Evolutionary conservation across 2,329 filamentous ascomycete genomes (phyloP).

Genomic region (Colletotrichum coccodes): DNA sequence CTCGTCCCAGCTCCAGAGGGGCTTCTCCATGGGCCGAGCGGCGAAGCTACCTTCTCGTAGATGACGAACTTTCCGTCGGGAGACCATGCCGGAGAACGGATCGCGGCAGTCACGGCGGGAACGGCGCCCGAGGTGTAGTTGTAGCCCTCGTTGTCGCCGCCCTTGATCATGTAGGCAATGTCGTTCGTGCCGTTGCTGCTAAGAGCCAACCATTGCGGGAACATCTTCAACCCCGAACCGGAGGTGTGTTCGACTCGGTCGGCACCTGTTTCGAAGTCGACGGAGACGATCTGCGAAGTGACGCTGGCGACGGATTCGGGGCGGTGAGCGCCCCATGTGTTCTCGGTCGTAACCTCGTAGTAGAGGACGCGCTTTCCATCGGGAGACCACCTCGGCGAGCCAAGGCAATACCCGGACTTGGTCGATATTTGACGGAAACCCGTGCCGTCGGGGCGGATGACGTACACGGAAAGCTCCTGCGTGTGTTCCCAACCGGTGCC

Average conservation of each 20-base stretch:
- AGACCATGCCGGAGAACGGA: slow-evolving; percentile 24
- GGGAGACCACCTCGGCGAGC: slow-evolving; percentile 17
- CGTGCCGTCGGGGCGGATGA: slow-evolving; percentile 20
- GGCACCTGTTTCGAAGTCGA: slow-evolving; percentile 16
- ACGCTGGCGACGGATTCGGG: slow-evolving; percentile 19
- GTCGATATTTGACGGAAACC: slow-evolving; percentile 6
- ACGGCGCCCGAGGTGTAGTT: slow-evolving; percentile 11
- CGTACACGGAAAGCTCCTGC: slow-evolving; percentile 19
- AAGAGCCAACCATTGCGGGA: slow-evolving; percentile 4
- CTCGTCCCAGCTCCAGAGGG: slow-evolving; percentile 20
- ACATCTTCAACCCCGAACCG: slow-evolving; percentile 18
- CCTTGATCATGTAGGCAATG: slow-evolving; percentile 23
- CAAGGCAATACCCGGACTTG: slow-evolving; percentile 16
- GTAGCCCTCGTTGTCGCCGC: slow-evolving; percentile 18
- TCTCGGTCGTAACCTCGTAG: slow-evolving; percentile 21
- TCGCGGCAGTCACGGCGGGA: slow-evolving; percentile 6
- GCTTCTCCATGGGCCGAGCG: slow-evolving; percentile 22
- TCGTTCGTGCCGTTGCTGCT: background rate
- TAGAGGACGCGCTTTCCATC: slow-evolving; percentile 16
- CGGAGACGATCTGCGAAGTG: slow-evolving; percentile 19
- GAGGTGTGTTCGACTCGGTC: slow-evolving; percentile 21
- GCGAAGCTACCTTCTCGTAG: slow-evolving; percentile 25
- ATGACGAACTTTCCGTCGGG: slow-evolving; percentile 22
- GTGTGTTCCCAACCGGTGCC: slow-evolving; percentile 24
- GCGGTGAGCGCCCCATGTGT: slow-evolving; percentile 22